Evolutionary conservation across 768 basidiomycete genomes (phyloP).

Genomic region (Tephrocybe sp.): DNA sequence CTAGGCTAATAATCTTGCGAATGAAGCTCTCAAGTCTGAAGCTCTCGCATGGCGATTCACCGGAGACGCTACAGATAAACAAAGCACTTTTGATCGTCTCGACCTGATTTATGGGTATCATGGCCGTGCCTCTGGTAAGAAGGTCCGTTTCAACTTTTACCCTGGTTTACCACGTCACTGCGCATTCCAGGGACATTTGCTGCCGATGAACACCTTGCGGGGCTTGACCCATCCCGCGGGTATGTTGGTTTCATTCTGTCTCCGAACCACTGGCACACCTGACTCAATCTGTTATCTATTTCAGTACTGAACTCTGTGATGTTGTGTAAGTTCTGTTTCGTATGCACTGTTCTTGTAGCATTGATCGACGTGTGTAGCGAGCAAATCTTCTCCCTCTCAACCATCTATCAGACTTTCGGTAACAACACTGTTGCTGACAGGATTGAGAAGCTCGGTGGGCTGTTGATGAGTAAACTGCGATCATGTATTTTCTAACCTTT

Average conservation of each 20-base stretch:
- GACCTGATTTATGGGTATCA: constrained; percentile 39
- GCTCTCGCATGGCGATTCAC: constrained; percentile 43
- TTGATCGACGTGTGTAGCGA: constrained; percentile 24
- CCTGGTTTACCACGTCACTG: not conserved
- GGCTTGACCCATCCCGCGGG: constrained; percentile 43
- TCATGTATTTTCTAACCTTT: too few relatives aligned
- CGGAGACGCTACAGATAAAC: constrained; percentile 35
- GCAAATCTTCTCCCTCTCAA: constrained; percentile 42
- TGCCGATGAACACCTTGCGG: constrained; percentile 41
- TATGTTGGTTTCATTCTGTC: constrained; percentile 12
- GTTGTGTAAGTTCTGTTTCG: constrained; percentile 32
- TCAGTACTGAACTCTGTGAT: constrained; percentile 37
- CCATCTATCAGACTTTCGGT: constrained; percentile 40
- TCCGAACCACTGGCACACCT: too few relatives aligned
- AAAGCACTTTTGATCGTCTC: constrained; percentile 38
- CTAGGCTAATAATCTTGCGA: too few relatives aligned
- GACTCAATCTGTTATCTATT: too few relatives aligned
- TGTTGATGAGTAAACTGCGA: not conserved
- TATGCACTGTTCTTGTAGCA: not conserved
- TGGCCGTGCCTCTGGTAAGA: constrained; percentile 34
- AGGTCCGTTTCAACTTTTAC: not conserved
- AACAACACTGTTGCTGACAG: constrained; percentile 43
- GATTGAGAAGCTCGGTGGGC: constrained; percentile 36
- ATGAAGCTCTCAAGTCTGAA: constrained; percentile 39
- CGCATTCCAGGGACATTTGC: constrained; percentile 34